Conservation (phyloP, 495 filamentous ascomycete genomes). For the Aspergillus steynii region DNA sequence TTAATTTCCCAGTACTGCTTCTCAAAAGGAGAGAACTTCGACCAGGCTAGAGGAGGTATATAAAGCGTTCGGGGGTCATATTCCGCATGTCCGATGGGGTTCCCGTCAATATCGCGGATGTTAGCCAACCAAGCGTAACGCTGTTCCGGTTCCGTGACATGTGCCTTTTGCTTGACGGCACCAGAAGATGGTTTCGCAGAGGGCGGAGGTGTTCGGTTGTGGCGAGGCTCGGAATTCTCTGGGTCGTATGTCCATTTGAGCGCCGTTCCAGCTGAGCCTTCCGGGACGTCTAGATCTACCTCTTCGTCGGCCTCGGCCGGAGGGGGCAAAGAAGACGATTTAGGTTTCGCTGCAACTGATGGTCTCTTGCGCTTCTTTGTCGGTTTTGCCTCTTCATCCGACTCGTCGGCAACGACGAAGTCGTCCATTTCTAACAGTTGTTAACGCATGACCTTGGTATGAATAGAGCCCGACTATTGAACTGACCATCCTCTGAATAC, state of each 20-base stretch:
- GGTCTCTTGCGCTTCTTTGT: conserved; percentile 75
- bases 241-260: conserved; percentile 86
- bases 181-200: conserved; percentile 47
- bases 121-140: conserved; percentile 90
- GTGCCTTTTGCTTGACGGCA: conserved; percentile 70
- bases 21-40: conserved; percentile 87
- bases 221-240: conserved; percentile 61
- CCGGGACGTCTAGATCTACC: conserved; percentile 45
- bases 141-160: conserved; percentile 74
- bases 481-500: conserved; percentile 63
- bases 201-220: conserved; percentile 48
- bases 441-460: conserved; percentile 17
- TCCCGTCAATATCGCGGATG: conserved; percentile 75
- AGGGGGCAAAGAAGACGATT: conserved; percentile 53
- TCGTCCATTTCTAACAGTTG: conserved; percentile 68
- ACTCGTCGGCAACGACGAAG: conserved; percentile 80
- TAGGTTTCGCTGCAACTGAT: conserved; percentile 45
- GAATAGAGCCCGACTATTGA: conserved; percentile 19
- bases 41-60: conserved; percentile 76
- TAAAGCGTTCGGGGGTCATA: conserved; percentile 91
- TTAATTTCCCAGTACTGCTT: conserved; percentile 99
- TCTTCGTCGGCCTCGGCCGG: conserved; percentile 53
- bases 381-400: conserved; percentile 67
- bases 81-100: conserved; percentile 79
- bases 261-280: conserved; percentile 70